phyloP scores from a whole-genome alignment of 2,329 filamentous ascomycete genomes.

The Pseudogymnoascus sp. region DNA sequence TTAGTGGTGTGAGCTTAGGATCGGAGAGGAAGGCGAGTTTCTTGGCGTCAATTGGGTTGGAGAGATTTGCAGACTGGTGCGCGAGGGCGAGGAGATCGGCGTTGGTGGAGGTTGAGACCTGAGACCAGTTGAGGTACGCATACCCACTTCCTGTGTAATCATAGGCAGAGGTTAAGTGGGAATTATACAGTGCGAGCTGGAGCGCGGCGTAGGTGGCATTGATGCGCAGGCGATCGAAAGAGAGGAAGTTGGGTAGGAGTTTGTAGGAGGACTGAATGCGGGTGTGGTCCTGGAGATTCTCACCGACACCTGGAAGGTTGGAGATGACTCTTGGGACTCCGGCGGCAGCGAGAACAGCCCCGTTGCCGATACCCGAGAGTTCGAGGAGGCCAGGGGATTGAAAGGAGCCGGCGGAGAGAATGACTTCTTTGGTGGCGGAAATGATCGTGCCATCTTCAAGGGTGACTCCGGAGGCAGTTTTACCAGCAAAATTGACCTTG shows the following conservation, averaged over 20 bases:
- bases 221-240: conserved; percentile 18
- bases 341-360: conserved; percentile 35
- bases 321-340: conserved; percentile 37
- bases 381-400: conserved; percentile 46
- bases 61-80: conserved; percentile 25
- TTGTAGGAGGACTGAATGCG: conserved; percentile 21
- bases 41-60: conserved; percentile 30
- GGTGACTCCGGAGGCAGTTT: conserved; percentile 13
- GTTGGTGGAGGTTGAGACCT: conserved; percentile 29
- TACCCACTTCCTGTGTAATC: conserved; percentile 29
- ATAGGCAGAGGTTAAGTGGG: conserved; percentile 15
- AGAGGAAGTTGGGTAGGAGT: conserved; percentile 17
- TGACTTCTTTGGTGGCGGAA: conserved; percentile 34
- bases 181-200: conserved; percentile 27
- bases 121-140: conserved; percentile 36
- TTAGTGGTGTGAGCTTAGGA: conserved; percentile 10
- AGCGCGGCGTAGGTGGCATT: conserved; percentile 27
- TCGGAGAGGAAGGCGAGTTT: conserved; percentile 36
- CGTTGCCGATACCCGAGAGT: conserved; percentile 42
- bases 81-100: conserved; percentile 29
- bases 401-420: conserved; percentile 43
- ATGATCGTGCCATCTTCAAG: conserved; percentile 15
- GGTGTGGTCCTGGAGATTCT: conserved; percentile 41
- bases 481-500: conserved; percentile 51
- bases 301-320: conserved; percentile 43